Evolutionary conservation across 495 filamentous ascomycete species (phyloP), one percentile per base, ranked within the genome.

Genomic region (Xylaria flabelliformis): DNA sequence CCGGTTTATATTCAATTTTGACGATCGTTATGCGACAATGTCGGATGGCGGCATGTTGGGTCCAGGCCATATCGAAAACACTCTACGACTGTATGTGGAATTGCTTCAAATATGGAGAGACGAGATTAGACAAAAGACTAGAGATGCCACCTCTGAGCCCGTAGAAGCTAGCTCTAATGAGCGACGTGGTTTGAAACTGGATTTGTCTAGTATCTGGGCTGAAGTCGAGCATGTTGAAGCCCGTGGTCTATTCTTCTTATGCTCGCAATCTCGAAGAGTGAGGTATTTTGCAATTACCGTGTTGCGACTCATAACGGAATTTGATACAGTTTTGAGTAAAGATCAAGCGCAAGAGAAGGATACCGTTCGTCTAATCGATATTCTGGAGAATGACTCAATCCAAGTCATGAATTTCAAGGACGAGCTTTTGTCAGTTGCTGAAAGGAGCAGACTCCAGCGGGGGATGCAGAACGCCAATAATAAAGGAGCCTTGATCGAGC

Each of bases 11-110:
- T 98, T 99, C 84, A 97, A 94, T 67, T 98, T 98, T 77, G 97
- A 99, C 81, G 94, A 95, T 73, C 91, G 94, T 36, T 98, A 98
- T 80, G 93, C 95, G 1, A 98, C 96, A 26, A 97, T 97, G 92
- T 97, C 95, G 10, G 97, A 98, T 76, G 94, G 97, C 55, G 96
- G 97, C 4, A 95, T 99, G 93, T 89, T 99, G 32, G 96, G 96
- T 7, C 91, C 94, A 32, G 93, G 91, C 12, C 97, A 99, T 78
- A 97, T 99, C 64, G 97, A 99, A 76, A 97, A 91, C 70, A 98
- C 97, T 4, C 79, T 99, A 21, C 89, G 90, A 72, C 86, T 99
- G 0, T 99, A 98, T 78, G 93, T 99, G 56, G 94, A 99, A 79
- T 83, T 98, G 10, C 85, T 99, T 42, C 88, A 92, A 69, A 98